Conservation (phyloP, 2,329 filamentous ascomycete genomes). For the Helotiales sp. region DNA sequence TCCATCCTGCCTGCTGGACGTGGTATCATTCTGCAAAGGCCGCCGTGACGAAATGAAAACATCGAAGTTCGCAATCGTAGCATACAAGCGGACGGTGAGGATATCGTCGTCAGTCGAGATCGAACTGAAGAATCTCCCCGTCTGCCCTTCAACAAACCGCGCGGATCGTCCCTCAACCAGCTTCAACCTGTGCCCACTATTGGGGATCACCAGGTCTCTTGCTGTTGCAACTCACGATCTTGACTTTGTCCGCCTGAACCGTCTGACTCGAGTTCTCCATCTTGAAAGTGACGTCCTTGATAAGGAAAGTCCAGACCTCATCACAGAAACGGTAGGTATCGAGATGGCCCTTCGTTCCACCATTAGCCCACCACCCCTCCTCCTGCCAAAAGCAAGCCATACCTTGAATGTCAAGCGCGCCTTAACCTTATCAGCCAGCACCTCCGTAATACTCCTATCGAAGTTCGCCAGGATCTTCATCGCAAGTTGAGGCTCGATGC, state of each 20-base stretch:
- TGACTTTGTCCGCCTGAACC: constrained; percentile 87
- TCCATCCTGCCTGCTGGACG: constrained; percentile 15
- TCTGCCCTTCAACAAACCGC: neutral
- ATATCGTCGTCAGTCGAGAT: neutral
- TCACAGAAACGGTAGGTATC: constrained; percentile 99
- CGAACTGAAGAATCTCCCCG: neutral
- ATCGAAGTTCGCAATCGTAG: neutral
- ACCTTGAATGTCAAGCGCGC: constrained; percentile 95
- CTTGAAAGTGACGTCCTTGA: constrained; percentile 99
- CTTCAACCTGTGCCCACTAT: constrained; percentile 23
- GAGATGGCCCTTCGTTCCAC: constrained; percentile 75
- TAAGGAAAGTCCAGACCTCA: constrained; percentile 99
- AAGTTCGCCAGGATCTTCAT: constrained; percentile 99
- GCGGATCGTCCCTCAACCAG: neutral
- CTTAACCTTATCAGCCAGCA: constrained; percentile 90
- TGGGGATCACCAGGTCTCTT: constrained; percentile 71
- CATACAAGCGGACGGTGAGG: neutral
- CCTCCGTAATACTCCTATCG: constrained; percentile 89
- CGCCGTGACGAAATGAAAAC: neutral
- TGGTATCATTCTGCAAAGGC: constrained; percentile 22
- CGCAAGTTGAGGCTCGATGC: constrained; percentile 95
- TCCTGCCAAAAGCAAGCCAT: constrained; percentile 37
- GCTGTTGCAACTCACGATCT: constrained; percentile 97
- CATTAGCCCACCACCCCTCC: constrained; percentile 29
- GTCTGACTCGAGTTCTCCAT: constrained; percentile 76